These are phyloP conservation scores for Aspergillus ibericus DNA, from an alignment of 2,329 filamentous ascomycete species.

Conservation along the genomic window DNA sequence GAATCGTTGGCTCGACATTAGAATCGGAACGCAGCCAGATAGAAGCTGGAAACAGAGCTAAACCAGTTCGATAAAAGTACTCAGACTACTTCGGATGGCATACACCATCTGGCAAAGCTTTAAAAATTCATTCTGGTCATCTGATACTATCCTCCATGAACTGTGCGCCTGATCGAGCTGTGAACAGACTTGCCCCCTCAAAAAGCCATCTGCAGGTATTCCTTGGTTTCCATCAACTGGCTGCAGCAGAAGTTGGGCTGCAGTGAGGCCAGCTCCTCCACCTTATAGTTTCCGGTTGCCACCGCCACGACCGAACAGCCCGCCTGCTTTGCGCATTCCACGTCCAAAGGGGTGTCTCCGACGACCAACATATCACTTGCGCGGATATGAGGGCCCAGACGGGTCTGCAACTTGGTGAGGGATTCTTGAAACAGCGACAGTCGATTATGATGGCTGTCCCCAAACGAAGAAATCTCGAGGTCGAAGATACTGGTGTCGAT, in stretches of 20 bases:
- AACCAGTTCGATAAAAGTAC: no score
- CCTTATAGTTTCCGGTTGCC: slow-evolving; percentile 15
- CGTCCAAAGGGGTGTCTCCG: slow-evolving; percentile 14
- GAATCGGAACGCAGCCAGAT: neutral
- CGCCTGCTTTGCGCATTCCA: slow-evolving; percentile 16
- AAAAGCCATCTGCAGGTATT: neutral
- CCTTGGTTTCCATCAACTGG: neutral
- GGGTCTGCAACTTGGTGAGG: slow-evolving; percentile 5
- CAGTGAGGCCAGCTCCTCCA: slow-evolving; percentile 13
- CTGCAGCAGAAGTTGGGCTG: slow-evolving; percentile 6
- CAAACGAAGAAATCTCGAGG: slow-evolving; percentile 15
- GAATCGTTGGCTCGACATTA: slow-evolving; percentile 21
- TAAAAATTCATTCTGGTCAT: neutral
- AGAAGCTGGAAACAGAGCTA: no score
- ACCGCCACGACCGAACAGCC: slow-evolving; percentile 17
- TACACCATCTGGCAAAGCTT: neutral
- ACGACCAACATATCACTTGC: slow-evolving; percentile 13
- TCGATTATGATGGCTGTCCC: slow-evolving; percentile 13
- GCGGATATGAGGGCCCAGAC: slow-evolving; percentile 1
- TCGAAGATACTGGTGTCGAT: slow-evolving; percentile 14
- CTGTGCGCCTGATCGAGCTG: neutral
- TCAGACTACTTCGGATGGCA: neutral
- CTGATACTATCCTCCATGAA: neutral
- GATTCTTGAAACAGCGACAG: slow-evolving; percentile 9
- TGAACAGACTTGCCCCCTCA: neutral